Evolutionary conservation across 306 rosid genomes (phyloP).

Genomic region (Prinsepia uniflora): DNA sequence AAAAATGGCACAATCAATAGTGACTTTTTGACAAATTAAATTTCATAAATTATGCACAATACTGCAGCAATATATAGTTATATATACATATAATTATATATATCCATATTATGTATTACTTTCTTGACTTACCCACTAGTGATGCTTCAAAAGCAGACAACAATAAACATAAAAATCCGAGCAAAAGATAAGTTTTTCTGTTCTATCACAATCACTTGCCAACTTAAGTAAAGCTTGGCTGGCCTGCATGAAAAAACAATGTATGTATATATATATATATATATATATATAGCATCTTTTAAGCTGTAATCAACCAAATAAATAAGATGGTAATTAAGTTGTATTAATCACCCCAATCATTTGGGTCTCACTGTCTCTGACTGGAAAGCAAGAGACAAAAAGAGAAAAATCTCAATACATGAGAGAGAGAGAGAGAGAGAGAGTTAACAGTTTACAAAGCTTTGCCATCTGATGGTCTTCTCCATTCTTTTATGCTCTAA

Average conservation of each 20-base stretch:
- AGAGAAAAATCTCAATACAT: not conserved
- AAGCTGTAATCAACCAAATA: slow-evolving; percentile 21
- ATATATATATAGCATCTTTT: slow-evolving; percentile 22
- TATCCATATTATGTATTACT: slow-evolving; percentile 26
- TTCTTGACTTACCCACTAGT: slow-evolving; percentile 33
- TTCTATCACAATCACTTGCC: slow-evolving; percentile 32
- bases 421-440: not conserved
- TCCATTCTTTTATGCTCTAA: not conserved
- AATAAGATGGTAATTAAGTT: slow-evolving; percentile 24
- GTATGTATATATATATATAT: too few relatives aligned
- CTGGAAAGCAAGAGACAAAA: not conserved
- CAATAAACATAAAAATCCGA: slow-evolving; percentile 31
- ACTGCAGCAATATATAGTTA: too few relatives aligned
- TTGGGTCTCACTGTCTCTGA: slow-evolving; percentile 16
- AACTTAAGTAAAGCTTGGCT: slow-evolving; percentile 21
- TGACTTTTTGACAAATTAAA: not conserved
- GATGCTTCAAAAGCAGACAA: slow-evolving; percentile 31
- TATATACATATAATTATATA: not conserved
- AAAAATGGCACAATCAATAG: not conserved
- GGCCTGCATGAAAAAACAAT: not conserved
- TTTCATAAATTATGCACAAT: not conserved
- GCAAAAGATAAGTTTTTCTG: slow-evolving; percentile 29
- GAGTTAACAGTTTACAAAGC: not conserved
- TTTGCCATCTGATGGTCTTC: too few relatives aligned
- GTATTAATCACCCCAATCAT: slow-evolving; percentile 32